Evolutionary conservation across 1,139 yeast species (phyloP).

Genomic region (Lodderomyces elongisporus): DNA sequence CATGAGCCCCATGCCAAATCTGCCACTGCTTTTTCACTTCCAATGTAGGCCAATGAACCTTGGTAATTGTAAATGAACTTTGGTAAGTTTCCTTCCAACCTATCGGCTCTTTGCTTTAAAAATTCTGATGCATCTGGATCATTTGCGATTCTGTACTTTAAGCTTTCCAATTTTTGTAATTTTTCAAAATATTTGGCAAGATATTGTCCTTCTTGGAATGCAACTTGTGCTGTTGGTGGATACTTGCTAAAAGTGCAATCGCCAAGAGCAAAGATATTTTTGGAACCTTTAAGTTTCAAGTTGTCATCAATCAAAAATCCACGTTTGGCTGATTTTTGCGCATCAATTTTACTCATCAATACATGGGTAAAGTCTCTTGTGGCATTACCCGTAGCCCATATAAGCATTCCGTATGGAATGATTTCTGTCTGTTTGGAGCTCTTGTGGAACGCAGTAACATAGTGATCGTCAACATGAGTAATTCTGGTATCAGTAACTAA

Average conservation of each 20-base stretch:
- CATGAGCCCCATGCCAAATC: slow-evolving; percentile 85
- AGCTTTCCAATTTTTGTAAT: slow-evolving; percentile 61
- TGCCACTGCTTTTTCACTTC: slow-evolving; percentile 88
- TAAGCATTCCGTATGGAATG: slow-evolving; percentile 80
- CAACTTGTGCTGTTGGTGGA: slow-evolving; percentile 96
- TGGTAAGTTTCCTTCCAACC: slow-evolving; percentile 43
- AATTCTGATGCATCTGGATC: slow-evolving; percentile 32
- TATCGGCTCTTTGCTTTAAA: slow-evolving; percentile 32
- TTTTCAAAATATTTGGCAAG: slow-evolving; percentile 68
- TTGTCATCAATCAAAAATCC: slow-evolving; percentile 81
- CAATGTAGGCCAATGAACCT: slow-evolving; percentile 77
- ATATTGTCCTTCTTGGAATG: slow-evolving; percentile 86
- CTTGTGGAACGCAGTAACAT: slow-evolving; percentile 67
- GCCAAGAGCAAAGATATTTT: slow-evolving; percentile 81
- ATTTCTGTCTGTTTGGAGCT: slow-evolving; percentile 44
- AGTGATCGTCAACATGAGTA: slow-evolving; percentile 66
- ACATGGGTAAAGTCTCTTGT: slow-evolving; percentile 70
- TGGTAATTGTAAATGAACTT: slow-evolving; percentile 58
- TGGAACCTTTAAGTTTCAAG: slow-evolving; percentile 75
- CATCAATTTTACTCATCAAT: slow-evolving; percentile 64
- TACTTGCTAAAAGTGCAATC: slow-evolving; percentile 88
- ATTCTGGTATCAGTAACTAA: slow-evolving; percentile 81
- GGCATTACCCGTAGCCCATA: slow-evolving; percentile 97
- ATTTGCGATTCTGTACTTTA: slow-evolving; percentile 36
- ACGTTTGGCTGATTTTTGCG: slow-evolving; percentile 80